phyloP scores from a whole-genome alignment of 306 rosid species.

The Quercus bicolor region DNA sequence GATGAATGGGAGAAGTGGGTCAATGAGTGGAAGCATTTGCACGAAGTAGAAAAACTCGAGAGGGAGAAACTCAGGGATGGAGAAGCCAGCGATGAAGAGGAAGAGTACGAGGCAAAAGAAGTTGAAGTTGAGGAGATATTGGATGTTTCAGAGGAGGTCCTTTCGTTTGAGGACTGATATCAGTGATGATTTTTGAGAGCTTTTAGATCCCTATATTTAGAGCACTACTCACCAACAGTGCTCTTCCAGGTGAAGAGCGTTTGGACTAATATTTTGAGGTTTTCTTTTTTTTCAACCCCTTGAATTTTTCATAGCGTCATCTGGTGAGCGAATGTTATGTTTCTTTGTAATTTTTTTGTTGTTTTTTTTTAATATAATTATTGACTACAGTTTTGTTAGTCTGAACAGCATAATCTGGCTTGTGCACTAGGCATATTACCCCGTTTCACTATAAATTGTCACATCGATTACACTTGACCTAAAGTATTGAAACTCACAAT shows the following conservation, averaged over 20 bases:
- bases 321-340: neutral
- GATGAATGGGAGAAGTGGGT: slow-evolving; percentile 92
- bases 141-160: slow-evolving; percentile 49
- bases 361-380: neutral
- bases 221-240: neutral
- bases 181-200: neutral
- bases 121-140: slow-evolving; percentile 74
- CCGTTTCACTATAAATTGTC: no score
- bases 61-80: slow-evolving; percentile 75
- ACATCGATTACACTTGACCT: no score
- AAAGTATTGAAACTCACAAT: no score
- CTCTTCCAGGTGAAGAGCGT: neutral
- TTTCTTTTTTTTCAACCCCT: neutral
- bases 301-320: neutral
- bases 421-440: no score
- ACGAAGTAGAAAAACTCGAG: slow-evolving; percentile 43
- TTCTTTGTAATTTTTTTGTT: neutral
- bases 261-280: neutral
- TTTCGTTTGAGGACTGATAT: slow-evolving; percentile 36
- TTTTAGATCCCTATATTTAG: neutral
- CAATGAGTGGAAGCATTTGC: slow-evolving; percentile 62
- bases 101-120: slow-evolving; percentile 89
- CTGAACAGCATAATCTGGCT: neutral
- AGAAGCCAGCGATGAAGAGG: slow-evolving; percentile 91
- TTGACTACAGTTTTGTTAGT: neutral